Evolutionary conservation across 1,139 yeast species (phyloP).

Genomic region (Sugiyamaella xylanicola): DNA sequence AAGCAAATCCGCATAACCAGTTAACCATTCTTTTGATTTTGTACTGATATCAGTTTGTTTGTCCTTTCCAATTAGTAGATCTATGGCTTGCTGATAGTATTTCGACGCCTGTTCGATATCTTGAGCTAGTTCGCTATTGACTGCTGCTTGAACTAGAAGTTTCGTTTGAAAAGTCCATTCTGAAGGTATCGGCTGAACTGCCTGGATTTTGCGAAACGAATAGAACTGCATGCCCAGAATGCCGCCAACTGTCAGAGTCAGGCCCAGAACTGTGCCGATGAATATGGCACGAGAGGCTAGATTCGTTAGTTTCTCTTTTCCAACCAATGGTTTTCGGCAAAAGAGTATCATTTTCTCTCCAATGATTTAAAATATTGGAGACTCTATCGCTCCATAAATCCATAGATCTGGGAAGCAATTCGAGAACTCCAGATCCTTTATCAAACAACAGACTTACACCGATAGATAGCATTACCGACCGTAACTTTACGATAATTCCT

Average conservation of each 20-base stretch:
- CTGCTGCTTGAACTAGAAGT: constrained; percentile 37
- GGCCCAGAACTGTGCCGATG: constrained; percentile 18
- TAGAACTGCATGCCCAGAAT: constrained; percentile 17
- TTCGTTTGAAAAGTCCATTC: constrained; percentile 41
- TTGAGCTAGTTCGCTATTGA: constrained; percentile 38
- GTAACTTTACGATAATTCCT: constrained; percentile 18
- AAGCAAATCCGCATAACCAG: constrained; percentile 45
- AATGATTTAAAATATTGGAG: not conserved
- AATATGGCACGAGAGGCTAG: constrained; percentile 19
- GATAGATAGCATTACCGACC: constrained; percentile 17
- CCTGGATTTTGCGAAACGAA: constrained; percentile 28
- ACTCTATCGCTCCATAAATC: too few relatives aligned
- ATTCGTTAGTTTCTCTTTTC: constrained; percentile 14
- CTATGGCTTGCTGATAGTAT: constrained; percentile 35
- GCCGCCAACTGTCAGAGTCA: constrained; percentile 17
- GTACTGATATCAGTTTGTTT: constrained; percentile 24
- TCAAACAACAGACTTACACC: constrained; percentile 18
- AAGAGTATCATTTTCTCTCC: too few relatives aligned
- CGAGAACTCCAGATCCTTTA: too few relatives aligned
- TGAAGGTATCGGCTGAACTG: constrained; percentile 37
- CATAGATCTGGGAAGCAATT: not conserved
- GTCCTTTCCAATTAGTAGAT: constrained; percentile 28
- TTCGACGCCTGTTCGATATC: constrained; percentile 27
- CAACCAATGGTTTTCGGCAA: too few relatives aligned
- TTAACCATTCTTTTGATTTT: constrained; percentile 43